Conservation (phyloP, 2,329 filamentous ascomycete genomes). For the Scortechinia acanthostroma region DNA sequence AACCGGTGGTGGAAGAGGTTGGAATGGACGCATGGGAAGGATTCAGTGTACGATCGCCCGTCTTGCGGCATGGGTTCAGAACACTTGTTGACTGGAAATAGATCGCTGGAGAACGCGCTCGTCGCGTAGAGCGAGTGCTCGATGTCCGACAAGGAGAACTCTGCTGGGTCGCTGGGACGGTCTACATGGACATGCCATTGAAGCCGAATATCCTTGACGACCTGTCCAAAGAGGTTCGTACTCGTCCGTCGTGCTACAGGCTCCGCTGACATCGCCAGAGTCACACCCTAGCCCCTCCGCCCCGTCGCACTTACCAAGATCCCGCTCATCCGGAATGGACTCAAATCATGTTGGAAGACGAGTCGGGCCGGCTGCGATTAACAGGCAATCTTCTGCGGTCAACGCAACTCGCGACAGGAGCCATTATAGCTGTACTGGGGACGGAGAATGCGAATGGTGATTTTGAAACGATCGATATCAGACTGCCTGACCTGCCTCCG, state of each 20-base stretch:
- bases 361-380: slow-evolving; percentile 79
- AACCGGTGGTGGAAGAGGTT: slow-evolving; percentile 70
- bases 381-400: slow-evolving; percentile 64
- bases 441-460: slow-evolving; percentile 89
- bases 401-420: slow-evolving; percentile 79
- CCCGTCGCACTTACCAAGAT: slow-evolving; percentile 65
- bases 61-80: too few relatives aligned
- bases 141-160: slow-evolving; percentile 92
- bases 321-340: slow-evolving; percentile 47
- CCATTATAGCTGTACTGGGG: slow-evolving; percentile 87
- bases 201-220: slow-evolving; percentile 96
- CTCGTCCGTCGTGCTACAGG: neutral
- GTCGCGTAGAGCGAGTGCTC: slow-evolving; percentile 77
- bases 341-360: slow-evolving; percentile 86
- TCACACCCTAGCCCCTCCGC: slow-evolving; percentile 84
- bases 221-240: slow-evolving; percentile 78
- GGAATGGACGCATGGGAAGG: slow-evolving; percentile 72
- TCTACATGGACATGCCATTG: slow-evolving; percentile 94
- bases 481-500: slow-evolving; percentile 76
- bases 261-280: slow-evolving; percentile 28
- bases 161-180: slow-evolving; percentile 89
- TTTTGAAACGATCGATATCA: slow-evolving; percentile 84
- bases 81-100: slow-evolving; percentile 24
- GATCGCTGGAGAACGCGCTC: slow-evolving; percentile 70
- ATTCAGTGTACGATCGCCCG: neutral